phyloP scores from a whole-genome alignment of 768 basidiomycete genomes.

The Boletus reticuloceps region DNA sequence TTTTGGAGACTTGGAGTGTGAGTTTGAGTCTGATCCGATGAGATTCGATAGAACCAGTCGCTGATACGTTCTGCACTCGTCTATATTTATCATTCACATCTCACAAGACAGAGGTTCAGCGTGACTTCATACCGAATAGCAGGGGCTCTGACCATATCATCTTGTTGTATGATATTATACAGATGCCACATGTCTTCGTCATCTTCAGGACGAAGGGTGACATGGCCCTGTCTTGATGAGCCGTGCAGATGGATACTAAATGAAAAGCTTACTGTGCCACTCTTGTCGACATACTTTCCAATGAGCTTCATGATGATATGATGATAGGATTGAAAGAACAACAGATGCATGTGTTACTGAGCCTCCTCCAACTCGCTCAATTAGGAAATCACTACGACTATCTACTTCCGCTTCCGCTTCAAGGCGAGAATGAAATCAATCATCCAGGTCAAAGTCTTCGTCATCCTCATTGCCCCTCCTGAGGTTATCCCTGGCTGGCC shows the following conservation, averaged over 20 bases:
- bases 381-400: slow-evolving; percentile 13
- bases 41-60: slow-evolving; percentile 93
- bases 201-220: slow-evolving; percentile 93
- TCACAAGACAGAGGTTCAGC: not conserved
- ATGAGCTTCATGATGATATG: slow-evolving; percentile 81
- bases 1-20: slow-evolving; percentile 74
- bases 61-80: slow-evolving; percentile 84
- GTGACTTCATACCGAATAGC: slow-evolving; percentile 64
- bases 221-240: slow-evolving; percentile 69
- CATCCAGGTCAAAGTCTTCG: slow-evolving; percentile 59
- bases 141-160: slow-evolving; percentile 81
- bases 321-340: not conserved
- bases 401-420: not conserved
- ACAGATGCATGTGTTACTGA: not conserved
- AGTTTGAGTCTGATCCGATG: slow-evolving; percentile 83
- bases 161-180: slow-evolving; percentile 92
- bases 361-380: slow-evolving; percentile 5
- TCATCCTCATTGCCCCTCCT: slow-evolving; percentile 41
- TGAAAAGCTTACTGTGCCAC: slow-evolving; percentile 60
- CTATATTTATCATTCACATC: slow-evolving; percentile 36
- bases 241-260: not conserved
- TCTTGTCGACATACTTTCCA: slow-evolving; percentile 80
- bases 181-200: slow-evolving; percentile 99
- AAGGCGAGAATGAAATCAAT: slow-evolving; percentile 25
- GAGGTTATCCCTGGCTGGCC: slow-evolving; percentile 34